phyloP scores from a whole-genome alignment of 345 rosid genomes.

The Lepidium africanum region DNA sequence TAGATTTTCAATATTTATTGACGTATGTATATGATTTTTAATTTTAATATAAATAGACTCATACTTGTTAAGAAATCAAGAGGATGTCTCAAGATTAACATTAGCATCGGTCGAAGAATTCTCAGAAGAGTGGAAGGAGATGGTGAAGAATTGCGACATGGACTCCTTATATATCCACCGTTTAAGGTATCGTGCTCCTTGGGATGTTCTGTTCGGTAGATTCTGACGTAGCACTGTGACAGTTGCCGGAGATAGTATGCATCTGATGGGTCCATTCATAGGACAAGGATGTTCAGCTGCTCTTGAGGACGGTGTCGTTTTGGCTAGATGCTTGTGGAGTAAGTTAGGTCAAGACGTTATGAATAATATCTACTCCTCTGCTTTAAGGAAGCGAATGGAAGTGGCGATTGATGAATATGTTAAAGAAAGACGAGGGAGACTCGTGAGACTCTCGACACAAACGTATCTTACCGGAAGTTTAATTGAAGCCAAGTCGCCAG shows the following conservation, averaged over 20 bases:
- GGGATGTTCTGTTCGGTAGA: conserved; percentile 28
- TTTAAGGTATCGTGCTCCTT: conserved; percentile 35
- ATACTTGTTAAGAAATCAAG: conserved; percentile 12
- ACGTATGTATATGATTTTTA: not conserved
- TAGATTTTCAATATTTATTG: not conserved
- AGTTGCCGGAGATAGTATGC: conserved; percentile 51
- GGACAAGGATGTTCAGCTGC: conserved; percentile 47
- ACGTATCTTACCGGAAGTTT: conserved; percentile 35
- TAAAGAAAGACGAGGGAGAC: conserved; percentile 37
- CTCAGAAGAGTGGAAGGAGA: conserved; percentile 30
- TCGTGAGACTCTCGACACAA: conserved; percentile 35
- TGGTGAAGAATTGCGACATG: conserved; percentile 32
- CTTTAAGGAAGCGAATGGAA: not conserved
- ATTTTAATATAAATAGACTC: not conserved
- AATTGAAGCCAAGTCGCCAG: conserved; percentile 11
- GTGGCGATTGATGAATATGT: conserved; percentile 33
- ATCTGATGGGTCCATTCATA: conserved; percentile 44
- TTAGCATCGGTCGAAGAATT: conserved; percentile 23
- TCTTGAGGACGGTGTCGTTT: conserved; percentile 45
- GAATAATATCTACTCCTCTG: not conserved
- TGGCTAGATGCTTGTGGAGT: conserved; percentile 37
- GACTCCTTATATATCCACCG: conserved; percentile 26
- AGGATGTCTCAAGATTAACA: conserved; percentile 17
- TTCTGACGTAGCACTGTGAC: conserved; percentile 35
- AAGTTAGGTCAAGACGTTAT: conserved; percentile 18